phyloP scores from a whole-genome alignment of 331 rosid species.

The Acacia pycnantha region DNA sequence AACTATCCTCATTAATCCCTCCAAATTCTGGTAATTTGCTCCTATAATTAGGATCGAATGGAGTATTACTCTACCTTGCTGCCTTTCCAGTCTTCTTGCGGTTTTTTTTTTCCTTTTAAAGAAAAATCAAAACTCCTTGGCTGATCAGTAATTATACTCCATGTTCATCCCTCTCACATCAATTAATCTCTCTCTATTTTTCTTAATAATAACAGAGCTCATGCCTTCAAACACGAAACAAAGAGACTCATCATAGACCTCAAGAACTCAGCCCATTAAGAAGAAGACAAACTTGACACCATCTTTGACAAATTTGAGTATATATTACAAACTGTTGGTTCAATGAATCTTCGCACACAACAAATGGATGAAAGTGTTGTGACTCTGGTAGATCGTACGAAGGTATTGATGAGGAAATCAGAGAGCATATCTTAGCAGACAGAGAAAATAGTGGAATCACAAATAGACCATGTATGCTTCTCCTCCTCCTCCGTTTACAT shows the following conservation, averaged over 20 bases:
- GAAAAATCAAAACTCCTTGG: too few relatives aligned
- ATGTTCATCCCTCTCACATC: too few relatives aligned
- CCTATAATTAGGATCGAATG: too few relatives aligned
- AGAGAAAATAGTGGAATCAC: slow-evolving; percentile 52
- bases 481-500: too few relatives aligned
- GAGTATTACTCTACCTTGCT: too few relatives aligned
- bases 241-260: slow-evolving; percentile 81
- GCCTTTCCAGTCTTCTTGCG: too few relatives aligned
- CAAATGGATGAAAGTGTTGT: slow-evolving; percentile 48
- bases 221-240: slow-evolving; percentile 61
- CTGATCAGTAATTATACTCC: too few relatives aligned
- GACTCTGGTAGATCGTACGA: slow-evolving; percentile 52
- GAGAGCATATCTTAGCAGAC: slow-evolving; percentile 59
- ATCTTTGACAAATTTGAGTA: slow-evolving; percentile 55
- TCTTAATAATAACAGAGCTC: slow-evolving; percentile 40
- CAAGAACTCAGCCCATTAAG: slow-evolving; percentile 58
- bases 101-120: too few relatives aligned
- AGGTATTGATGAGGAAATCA: slow-evolving; percentile 48
- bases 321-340: slow-evolving; percentile 32
- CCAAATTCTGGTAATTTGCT: too few relatives aligned
- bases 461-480: not conserved
- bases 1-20: too few relatives aligned
- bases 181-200: too few relatives aligned
- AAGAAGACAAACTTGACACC: slow-evolving; percentile 58
- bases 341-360: slow-evolving; percentile 39